phyloP scores from a whole-genome alignment of 345 rosid genomes.

The Jatropha curcas region DNA sequence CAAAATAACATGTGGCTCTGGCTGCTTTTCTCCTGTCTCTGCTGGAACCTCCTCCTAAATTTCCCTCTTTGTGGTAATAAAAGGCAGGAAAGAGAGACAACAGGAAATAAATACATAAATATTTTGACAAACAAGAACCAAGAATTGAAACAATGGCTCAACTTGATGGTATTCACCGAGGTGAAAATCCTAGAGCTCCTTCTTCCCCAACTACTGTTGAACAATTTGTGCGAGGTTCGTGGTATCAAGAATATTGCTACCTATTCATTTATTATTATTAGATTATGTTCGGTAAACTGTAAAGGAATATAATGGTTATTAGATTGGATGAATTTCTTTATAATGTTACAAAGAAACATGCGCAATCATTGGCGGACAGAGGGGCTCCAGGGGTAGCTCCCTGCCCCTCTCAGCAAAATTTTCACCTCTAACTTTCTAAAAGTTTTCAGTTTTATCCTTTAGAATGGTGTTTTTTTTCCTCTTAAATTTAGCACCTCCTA shows the following conservation, averaged over 20 bases:
- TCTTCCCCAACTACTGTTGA: constrained; percentile 38
- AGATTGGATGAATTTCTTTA: too few species aligned
- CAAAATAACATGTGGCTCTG: constrained; percentile 18
- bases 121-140: constrained; percentile 18
- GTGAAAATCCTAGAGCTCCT: constrained; percentile 35
- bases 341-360: too few species aligned
- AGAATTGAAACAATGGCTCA: constrained; percentile 34
- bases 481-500: too few species aligned
- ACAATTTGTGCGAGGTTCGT: constrained; percentile 50
- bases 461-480: too few species aligned
- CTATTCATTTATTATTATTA: too few species aligned
- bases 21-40: constrained; percentile 20
- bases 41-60: constrained; percentile 35
- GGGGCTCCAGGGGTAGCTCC: too few species aligned
- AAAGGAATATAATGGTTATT: too few species aligned
- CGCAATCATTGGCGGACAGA: too few species aligned
- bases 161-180: constrained; percentile 33
- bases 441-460: too few species aligned
- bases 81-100: constrained; percentile 14
- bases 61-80: constrained; percentile 21
- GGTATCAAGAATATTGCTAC: neutral
- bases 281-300: too few species aligned
- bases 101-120: neutral
- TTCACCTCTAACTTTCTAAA: too few species aligned
- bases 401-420: too few species aligned